Evolutionary conservation across 495 filamentous ascomycete species (phyloP), one percentile per base, ranked within the genome.

Genomic region (Apiosordaria backusii): DNA sequence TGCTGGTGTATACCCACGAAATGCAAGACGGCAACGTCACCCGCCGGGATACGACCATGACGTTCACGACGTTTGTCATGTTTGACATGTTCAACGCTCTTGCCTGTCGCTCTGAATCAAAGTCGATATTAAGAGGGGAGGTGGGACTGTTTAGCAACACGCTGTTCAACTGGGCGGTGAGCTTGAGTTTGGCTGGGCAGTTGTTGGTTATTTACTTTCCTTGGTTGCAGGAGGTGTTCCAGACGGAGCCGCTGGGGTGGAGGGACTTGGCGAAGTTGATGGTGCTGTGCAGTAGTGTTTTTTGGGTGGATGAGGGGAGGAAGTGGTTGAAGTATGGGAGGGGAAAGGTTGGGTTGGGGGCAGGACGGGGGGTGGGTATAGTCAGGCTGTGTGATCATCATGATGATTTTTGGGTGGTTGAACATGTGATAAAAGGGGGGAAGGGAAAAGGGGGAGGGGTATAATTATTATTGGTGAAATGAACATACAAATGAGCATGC

Each of bases 61-160:
- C 95, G 1, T 99, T 99, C 76, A 99, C 95, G 22, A 96, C 92
- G 78, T 99, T 99, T 72, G 95, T 99, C 23, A 83, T 98, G 25
- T 99, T 97, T 76, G 95, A 99, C 80, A 98, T 99, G 95, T 96
- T 97, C 82, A 97, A 97, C 76, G 95, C 95, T 0, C 82, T 99
- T 16, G 89, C 92, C 9, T 98, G 95, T 77, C 91, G 95, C 60
- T 95, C 90, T 59, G 94, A 97, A 76, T 85, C 83, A 68, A 99
- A 99, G 72, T 93, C 89, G 35, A 82, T 98, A 4, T 86, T 97
- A 23, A 83, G 88, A 27, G 94, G 93, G 53, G 95, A 99, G 73
- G 84, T 98, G 24, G 81, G 87, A 21, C 70, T 97, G 2, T 90
- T 92, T 55, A 85, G 86, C 9, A 99, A 99, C 72, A 89, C 87